Percentiles rank a stretch among this genome's conserved stretches.
Conservation (phyloP, 148 eudicot species). For the Mesembryanthemum crystallinum region DNA sequence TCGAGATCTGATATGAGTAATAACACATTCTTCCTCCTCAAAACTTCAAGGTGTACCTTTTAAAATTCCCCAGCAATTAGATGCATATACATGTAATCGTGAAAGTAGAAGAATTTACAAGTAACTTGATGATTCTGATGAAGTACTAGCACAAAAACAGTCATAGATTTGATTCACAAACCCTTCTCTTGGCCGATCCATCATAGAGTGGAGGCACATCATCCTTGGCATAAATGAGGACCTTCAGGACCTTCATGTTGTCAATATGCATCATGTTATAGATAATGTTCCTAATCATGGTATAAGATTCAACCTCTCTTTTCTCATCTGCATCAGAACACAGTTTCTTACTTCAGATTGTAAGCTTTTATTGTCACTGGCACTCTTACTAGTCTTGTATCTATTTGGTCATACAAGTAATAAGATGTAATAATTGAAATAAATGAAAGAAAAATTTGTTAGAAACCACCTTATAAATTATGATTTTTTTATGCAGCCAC, state of each 20-base stretch:
- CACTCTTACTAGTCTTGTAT: too few species aligned
- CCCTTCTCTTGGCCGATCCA: conserved; percentile 39
- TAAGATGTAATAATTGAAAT: not conserved
- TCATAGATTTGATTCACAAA: not conserved
- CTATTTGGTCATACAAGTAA: not conserved
- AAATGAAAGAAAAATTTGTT: too few species aligned
- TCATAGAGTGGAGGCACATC: conserved; percentile 39
- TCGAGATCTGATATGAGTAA: conserved; percentile 36
- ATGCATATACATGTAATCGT: not conserved
- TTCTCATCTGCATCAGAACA: conserved; percentile 35
- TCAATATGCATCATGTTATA: conserved; percentile 38
- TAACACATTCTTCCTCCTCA: conserved; percentile 25
- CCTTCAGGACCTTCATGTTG: conserved; percentile 48
- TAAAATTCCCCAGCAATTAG: not conserved
- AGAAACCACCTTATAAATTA: too few species aligned
- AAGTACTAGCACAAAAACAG: too few species aligned
- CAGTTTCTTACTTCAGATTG: too few species aligned
- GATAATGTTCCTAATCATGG: conserved; percentile 14
- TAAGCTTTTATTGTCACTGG: not conserved
- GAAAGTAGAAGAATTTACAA: too few species aligned
- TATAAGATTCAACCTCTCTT: conserved; percentile 34
- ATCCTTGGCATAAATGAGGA: conserved; percentile 33
- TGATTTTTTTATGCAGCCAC: too few species aligned
- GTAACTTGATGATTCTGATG: not conserved
- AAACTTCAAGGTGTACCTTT: conserved; percentile 32